Percentiles rank a stretch among this genome's conserved stretches.
Conservation (phyloP, 805 yeast genomes). For the Teunomyces tritomae region DNA sequence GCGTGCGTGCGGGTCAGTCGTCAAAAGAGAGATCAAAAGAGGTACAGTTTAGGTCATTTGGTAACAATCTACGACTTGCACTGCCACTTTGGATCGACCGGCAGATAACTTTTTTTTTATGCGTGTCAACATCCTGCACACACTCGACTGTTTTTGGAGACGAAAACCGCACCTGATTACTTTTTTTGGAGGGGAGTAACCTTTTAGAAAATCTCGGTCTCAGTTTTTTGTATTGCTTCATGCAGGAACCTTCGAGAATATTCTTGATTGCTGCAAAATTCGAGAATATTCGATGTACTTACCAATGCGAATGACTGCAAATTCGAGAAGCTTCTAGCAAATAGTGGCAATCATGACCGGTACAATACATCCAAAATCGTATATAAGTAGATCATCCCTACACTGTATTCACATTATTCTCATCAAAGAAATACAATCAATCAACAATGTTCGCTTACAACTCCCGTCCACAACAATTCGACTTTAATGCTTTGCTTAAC, state of each 20-base stretch:
- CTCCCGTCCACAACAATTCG: conserved; percentile 6
- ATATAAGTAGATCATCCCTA: background rate
- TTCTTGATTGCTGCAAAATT: too few relatives aligned
- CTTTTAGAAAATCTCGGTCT: too few relatives aligned
- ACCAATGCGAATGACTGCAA: conserved; percentile 3
- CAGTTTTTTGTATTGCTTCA: background rate
- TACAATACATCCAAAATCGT: background rate
- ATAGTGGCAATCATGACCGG: background rate
- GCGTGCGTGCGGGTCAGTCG: background rate
- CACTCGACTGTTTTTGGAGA: background rate
- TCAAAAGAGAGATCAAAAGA: background rate
- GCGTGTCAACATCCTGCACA: background rate
- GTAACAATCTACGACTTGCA: background rate
- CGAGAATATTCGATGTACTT: background rate
- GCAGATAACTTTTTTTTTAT: too few relatives aligned
- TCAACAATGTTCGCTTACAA: conserved; percentile 6
- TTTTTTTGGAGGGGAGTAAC: too few relatives aligned
- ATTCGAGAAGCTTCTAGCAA: conserved; percentile 4
- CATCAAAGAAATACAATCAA: background rate
- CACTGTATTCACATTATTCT: background rate
- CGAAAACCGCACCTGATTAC: too few relatives aligned
- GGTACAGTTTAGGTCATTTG: background rate
- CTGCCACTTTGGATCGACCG: background rate
- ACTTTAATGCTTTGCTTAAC: conserved; percentile 29
- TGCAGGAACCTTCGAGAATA: background rate